A percentile compares a stretch with the other conserved stretches of the same genome.
Evolutionary conservation across 2,329 filamentous ascomycete species (phyloP).

Genomic region (Xylaria sp.): DNA sequence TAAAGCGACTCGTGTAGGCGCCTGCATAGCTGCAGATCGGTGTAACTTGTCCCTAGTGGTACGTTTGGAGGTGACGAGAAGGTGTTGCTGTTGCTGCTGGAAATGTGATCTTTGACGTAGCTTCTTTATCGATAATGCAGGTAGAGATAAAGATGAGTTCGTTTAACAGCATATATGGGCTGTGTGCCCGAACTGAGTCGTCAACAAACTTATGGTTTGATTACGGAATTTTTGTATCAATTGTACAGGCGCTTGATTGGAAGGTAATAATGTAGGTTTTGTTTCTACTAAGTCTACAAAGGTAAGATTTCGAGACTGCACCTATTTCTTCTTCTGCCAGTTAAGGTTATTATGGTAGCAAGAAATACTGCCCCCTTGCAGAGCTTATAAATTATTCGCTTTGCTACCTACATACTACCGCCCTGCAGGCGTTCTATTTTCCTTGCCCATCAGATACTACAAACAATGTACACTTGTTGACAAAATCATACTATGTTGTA

Average conservation of each 20-base stretch:
- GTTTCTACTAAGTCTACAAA: not conserved
- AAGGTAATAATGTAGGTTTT: not conserved
- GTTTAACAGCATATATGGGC: conserved; percentile 10
- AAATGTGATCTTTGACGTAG: not conserved
- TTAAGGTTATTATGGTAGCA: not conserved
- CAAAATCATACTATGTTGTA: conserved; percentile 27
- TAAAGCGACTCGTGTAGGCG: conserved; percentile 54
- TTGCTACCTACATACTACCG: too few relatives aligned
- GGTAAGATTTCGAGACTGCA: not conserved
- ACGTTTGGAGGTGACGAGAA: not conserved
- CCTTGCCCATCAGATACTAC: conserved; percentile 2
- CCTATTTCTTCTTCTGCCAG: not conserved
- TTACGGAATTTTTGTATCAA: not conserved
- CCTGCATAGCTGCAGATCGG: conserved; percentile 54
- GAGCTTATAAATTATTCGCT: not conserved
- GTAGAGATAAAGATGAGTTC: not conserved
- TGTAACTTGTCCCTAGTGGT: not conserved
- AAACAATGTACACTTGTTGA: conserved; percentile 17
- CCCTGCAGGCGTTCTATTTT: not conserved
- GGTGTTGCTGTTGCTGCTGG: not conserved
- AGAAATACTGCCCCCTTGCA: not conserved
- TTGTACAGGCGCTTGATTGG: not conserved
- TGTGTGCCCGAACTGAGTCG: not conserved
- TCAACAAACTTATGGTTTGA: not conserved
- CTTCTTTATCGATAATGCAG: conserved; percentile 25